Evolutionary conservation across 2,329 filamentous ascomycete genomes (phyloP), one percentile per base, ranked within the genome.

Genomic region (Alternaria postmessia): DNA sequence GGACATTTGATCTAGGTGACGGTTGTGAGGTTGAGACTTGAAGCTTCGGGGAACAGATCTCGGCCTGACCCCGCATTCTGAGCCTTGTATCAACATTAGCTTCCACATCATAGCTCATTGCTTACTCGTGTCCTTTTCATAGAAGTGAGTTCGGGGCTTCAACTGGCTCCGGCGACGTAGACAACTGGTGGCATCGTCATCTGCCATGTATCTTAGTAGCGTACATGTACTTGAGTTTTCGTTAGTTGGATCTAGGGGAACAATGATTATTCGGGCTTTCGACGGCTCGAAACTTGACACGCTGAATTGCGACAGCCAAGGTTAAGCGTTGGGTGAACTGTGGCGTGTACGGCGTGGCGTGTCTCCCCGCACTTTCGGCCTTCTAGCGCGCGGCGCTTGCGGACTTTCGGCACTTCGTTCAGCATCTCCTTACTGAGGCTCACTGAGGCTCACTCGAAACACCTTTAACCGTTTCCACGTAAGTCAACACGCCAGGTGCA

Each of bases 1-100:
- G 7, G 67, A 46, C 67, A 68, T 69, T 22, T 24, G 32, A 14
- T 14, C 16, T 14, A 36, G 32, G 14, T 16, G 32, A 49, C 20
- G 20, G 7, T 38, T 22, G 34, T 24, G 12, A 28, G 22, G 7
- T 22, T 16, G 4, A 16, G 32, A n/a, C 46, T 49, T 22, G 32
- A 2, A 7, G 32, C 30, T 49, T n/a, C 16, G 22, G 24, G 22
- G 42, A n/a, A 49, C 5, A 20, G 9, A 11, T 38, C 24, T 14
- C 36, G 32, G 46, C 8, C 7, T 22, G 14, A 49, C 46, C 46
- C 46, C 46, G 46, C 46, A 49, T 38, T 22, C 46, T 26, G 20
- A n/a, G 46, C 20, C 30, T 34, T n/a, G 16, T 5, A n/a, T 48
- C 18, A 32, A 32, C 18, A 22, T 48, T 48, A 48, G 46, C 20